phyloP scores from a whole-genome alignment of 1,139 yeast species.

The Debaryomyces psychrophilus region DNA sequence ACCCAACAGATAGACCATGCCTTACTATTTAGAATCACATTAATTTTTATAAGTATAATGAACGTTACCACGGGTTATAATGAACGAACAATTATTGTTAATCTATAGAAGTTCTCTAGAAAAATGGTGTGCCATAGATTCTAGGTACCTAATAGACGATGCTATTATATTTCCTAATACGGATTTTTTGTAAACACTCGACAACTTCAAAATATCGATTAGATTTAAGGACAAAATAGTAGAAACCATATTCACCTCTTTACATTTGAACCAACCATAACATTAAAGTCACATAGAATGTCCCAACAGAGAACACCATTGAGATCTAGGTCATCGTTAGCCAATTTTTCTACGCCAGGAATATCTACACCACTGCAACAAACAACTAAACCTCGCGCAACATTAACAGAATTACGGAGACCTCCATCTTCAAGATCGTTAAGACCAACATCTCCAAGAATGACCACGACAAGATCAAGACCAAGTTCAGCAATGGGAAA shows the following conservation, averaged over 20 bases:
- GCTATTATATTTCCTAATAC: conserved; percentile 20
- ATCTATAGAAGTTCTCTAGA: neutral
- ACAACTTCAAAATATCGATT: conserved; percentile 1
- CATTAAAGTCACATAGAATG: conserved; percentile 12
- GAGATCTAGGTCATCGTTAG: conserved; percentile 28
- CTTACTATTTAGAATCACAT: conserved; percentile 13
- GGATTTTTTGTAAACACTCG: conserved; percentile 15
- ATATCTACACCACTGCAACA: conserved; percentile 20
- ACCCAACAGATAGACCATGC: conserved; percentile 61
- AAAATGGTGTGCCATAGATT: neutral
- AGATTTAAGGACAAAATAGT: neutral
- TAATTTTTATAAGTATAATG: neutral
- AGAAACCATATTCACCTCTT: neutral
- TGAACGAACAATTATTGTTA: neutral
- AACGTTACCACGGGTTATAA: conserved; percentile 12
- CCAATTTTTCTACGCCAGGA: conserved; percentile 16
- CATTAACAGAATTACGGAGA: conserved; percentile 25
- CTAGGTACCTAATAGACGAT: neutral
- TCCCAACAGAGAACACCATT: conserved; percentile 25
- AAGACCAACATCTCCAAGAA: conserved; percentile 27
- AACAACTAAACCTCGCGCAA: conserved; percentile 22
- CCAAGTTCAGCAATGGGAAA: conserved; percentile 45
- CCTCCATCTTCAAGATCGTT: conserved; percentile 30
- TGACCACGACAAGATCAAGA: conserved; percentile 23
- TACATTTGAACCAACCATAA: neutral